phyloP scores from a whole-genome alignment of 2,329 filamentous ascomycete genomes.

The Hymenoscyphus albidus region DNA sequence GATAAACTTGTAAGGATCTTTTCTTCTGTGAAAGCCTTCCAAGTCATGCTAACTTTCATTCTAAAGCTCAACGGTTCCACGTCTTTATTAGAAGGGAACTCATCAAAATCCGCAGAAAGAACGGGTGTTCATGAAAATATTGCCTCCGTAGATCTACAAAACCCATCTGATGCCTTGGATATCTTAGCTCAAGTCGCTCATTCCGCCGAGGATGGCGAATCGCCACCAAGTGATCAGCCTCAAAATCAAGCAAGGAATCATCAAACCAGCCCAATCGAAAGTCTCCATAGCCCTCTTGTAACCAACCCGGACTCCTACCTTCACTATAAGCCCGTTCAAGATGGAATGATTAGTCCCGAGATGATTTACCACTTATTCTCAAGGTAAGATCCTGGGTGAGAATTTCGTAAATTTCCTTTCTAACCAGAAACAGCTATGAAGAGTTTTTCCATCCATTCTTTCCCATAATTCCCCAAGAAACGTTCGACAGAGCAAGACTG shows the following conservation, averaged over 20 bases:
- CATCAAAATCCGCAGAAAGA: slow-evolving; percentile 17
- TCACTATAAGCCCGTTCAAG: slow-evolving; percentile 30
- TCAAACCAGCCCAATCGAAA: slow-evolving; percentile 9
- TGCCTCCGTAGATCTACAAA: slow-evolving; percentile 33
- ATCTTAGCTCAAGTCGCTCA: slow-evolving; percentile 35
- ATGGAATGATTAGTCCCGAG: slow-evolving; percentile 28
- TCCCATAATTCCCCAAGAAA: slow-evolving; percentile 56
- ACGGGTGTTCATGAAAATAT: slow-evolving; percentile 28
- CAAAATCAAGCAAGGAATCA: slow-evolving; percentile 15
- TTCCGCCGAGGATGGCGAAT: slow-evolving; percentile 31
- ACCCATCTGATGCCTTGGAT: slow-evolving; percentile 34
- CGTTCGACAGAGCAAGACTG: slow-evolving; percentile 50
- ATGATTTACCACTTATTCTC: slow-evolving; percentile 30
- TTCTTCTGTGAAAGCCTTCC: not conserved
- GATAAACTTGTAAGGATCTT: slow-evolving; percentile 22
- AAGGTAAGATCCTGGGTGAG: slow-evolving; percentile 18
- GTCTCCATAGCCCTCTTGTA: slow-evolving; percentile 14
- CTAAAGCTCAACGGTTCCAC: slow-evolving; percentile 21
- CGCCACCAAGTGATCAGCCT: slow-evolving; percentile 24
- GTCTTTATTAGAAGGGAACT: slow-evolving; percentile 18
- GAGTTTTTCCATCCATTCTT: slow-evolving; percentile 63
- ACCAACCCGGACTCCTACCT: slow-evolving; percentile 27
- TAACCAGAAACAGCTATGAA: slow-evolving; percentile 24
- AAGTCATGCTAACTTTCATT: not conserved
- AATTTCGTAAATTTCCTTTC: not conserved